Base-by-base conservation (phyloP, 176 grass and related monocot species). In the Elymus sibiricus region DNA sequence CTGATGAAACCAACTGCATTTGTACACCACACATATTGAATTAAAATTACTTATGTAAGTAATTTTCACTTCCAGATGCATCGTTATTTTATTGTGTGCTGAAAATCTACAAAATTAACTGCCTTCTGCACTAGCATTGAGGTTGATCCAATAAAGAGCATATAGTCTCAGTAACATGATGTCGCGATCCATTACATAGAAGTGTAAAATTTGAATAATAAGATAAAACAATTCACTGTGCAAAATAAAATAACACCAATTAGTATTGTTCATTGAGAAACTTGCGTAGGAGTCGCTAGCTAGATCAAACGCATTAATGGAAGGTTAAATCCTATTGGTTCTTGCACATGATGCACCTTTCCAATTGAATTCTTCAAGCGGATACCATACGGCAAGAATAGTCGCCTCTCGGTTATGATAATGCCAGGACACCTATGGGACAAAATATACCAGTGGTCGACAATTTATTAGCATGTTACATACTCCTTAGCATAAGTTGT, bases 251-350 rank as follows among this genome's bases (percentile, higher is more conserved):
- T 71, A 60, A 16, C 14, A 56, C 4, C 14, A 39, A 68, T 35
- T 46, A 13, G 5, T 7, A 24, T 79, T 83, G 77, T 43, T 82
- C 31, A 79, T 44, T 7, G 6, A 38, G 63, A 69, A 90, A 83
- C 42, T 90, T 86, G 84, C 35, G 35, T 86, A 68, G 4, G n/a
- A 73, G 88, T 84, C 21, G 7, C 51, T 76, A 85, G 39, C 82
- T 88, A 90, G 76, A 86, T 88, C 9, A 17, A 78, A 92, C 70
- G 79, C 88, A 95, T 95, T 95, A 92, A 95, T 95, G 82, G 43
- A 88, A 43, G 86, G 82, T 82, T 78, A 90, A 86, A 87, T 86
- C 14, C 78, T 77, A 74, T 82, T 90, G 59, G 84, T 94, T 90
- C 83, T 84, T 89, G 82, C 85, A 90, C 75, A 86, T 88, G 46